Percentiles rank a stretch among this genome's conserved stretches.
These are phyloP conservation scores for Cercospora zeina DNA, from an alignment of 2,329 filamentous ascomycete genomes.

Conservation along the genomic window DNA sequence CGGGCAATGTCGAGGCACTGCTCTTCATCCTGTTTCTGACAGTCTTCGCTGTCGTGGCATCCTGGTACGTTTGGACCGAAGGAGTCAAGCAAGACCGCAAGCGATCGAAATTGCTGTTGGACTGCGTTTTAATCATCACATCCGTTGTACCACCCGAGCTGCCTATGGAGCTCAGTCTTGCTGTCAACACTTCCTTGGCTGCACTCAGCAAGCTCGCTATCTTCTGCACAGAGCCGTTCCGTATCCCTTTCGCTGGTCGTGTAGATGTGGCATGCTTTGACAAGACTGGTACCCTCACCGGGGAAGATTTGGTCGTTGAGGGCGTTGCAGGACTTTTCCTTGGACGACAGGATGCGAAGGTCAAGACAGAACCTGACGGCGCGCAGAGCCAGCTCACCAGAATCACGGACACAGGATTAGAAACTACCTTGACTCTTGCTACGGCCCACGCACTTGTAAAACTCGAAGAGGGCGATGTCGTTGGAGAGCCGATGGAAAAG, in stretches of 20 bases:
- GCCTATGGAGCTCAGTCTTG: slow-evolving; percentile 95
- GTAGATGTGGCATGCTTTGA: slow-evolving; percentile 98
- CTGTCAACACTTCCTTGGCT: slow-evolving; percentile 95
- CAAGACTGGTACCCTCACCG: slow-evolving; percentile 95
- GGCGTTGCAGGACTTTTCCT: slow-evolving; percentile 88
- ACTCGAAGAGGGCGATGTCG: slow-evolving; percentile 93
- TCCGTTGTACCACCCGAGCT: slow-evolving; percentile 98
- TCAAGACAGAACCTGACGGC: slow-evolving; percentile 69
- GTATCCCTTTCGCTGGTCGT: slow-evolving; percentile 92
- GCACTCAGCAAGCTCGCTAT: slow-evolving; percentile 94
- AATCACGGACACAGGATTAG: slow-evolving; percentile 68
- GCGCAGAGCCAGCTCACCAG: slow-evolving; percentile 77
- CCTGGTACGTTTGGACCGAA: slow-evolving; percentile 99
- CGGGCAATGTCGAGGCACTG: slow-evolving; percentile 94
- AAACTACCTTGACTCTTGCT: slow-evolving; percentile 89
- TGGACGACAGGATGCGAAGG: slow-evolving; percentile 59
- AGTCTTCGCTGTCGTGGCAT: slow-evolving; percentile 93
- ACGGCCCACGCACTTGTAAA: slow-evolving; percentile 95
- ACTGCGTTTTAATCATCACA: slow-evolving; percentile 96
- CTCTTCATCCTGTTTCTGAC: slow-evolving; percentile 96
- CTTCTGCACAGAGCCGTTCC: slow-evolving; percentile 98
- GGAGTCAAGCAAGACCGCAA: slow-evolving; percentile 93
- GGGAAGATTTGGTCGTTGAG: slow-evolving; percentile 94
- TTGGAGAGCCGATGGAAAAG: slow-evolving; percentile 99
- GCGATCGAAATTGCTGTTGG: slow-evolving; percentile 92